A percentile compares a stretch with the other conserved stretches of the same genome.
phyloP scores from a whole-genome alignment of 768 basidiomycete genomes.

The Xanthoconium stramineum region DNA sequence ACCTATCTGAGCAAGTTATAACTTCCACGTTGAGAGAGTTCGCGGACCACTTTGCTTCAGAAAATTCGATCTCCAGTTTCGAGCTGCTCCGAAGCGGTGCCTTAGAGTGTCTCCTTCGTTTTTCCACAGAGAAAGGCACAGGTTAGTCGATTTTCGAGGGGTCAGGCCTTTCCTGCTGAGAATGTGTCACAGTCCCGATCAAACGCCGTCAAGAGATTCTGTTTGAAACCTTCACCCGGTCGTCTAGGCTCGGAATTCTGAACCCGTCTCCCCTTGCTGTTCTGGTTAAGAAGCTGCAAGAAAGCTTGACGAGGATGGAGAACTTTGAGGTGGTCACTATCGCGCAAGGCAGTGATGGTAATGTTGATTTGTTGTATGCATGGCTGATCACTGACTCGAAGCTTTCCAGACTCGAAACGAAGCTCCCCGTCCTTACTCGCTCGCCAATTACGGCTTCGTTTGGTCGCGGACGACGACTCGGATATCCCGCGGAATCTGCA shows the following conservation, averaged over 20 bases:
- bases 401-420: constrained; percentile 71
- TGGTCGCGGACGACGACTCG: constrained; percentile 86
- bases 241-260: constrained; percentile 40
- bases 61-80: constrained; percentile 88
- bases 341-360: constrained; percentile 78
- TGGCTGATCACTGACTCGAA: constrained; percentile 1
- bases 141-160: constrained; percentile 5
- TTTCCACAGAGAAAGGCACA: constrained; percentile 65
- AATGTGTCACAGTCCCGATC: constrained; percentile 50
- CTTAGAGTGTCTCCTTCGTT: constrained; percentile 80
- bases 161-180: constrained; percentile 4
- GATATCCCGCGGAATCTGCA: constrained; percentile 84
- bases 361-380: constrained; percentile 1
- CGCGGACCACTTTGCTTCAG: constrained; percentile 75
- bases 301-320: constrained; percentile 93
- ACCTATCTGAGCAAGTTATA: constrained; percentile 62
- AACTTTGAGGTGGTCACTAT: constrained; percentile 93
- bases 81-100: constrained; percentile 93
- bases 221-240: constrained; percentile 71
- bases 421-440: constrained; percentile 90
- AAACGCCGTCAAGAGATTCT: constrained; percentile 72
- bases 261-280: constrained; percentile 63
- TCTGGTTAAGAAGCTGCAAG: constrained; percentile 94
- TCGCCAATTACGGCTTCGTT: constrained; percentile 82
- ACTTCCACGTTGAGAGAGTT: constrained; percentile 64